phyloP scores from a whole-genome alignment of 2,329 filamentous ascomycete species.

The Alternaria sp. region DNA sequence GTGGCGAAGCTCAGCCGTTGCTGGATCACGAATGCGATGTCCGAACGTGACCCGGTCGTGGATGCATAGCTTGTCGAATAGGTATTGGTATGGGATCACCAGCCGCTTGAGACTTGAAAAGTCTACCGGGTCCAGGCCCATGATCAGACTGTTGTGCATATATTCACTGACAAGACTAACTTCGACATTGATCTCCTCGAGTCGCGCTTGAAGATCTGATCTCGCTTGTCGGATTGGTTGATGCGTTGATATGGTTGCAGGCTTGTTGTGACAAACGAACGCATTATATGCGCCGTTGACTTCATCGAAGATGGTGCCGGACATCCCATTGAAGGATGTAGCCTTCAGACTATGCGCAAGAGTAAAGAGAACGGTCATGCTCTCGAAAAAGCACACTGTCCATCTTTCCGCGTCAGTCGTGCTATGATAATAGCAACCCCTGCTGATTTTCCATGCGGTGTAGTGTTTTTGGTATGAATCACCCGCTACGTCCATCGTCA shows the following conservation, averaged over 20 bases:
- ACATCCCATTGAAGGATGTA: not conserved
- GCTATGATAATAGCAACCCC: not conserved
- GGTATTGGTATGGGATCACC: not conserved
- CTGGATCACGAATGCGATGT: not conserved
- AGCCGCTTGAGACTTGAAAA: not conserved
- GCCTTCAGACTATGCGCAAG: not conserved
- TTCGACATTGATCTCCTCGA: not conserved
- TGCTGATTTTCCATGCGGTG: not conserved
- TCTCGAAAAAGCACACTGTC: not conserved
- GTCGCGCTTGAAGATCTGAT: not conserved
- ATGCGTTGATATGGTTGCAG: not conserved
- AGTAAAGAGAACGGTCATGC: not conserved
- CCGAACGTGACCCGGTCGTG: not conserved
- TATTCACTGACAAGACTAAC: not conserved
- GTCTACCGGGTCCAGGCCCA: not conserved
- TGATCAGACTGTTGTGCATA: not conserved
- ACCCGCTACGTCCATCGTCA: not conserved
- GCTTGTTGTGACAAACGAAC: not conserved
- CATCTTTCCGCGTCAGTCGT: not conserved
- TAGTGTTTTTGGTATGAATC: not conserved
- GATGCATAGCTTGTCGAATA: not conserved
- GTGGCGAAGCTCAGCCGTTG: not conserved
- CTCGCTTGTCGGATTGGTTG: not conserved
- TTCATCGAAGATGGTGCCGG: not conserved
- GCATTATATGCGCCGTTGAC: not conserved